phyloP scores from a whole-genome alignment of 768 basidiomycete genomes.

The Xerocomus potaroensis region DNA sequence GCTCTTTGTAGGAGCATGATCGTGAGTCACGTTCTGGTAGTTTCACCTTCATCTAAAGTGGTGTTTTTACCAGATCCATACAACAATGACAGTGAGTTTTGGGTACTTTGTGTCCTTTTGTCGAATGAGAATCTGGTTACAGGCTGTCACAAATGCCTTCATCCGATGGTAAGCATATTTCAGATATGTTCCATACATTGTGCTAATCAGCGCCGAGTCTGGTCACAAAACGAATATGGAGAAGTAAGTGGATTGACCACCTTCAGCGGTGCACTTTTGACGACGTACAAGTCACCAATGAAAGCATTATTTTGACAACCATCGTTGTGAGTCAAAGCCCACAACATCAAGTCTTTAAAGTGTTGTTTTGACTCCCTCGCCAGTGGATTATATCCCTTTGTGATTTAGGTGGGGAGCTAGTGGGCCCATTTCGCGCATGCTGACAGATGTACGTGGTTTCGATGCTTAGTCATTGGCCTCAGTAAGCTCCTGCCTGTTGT shows the following conservation, averaged over 20 bases:
- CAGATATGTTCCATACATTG: background rate
- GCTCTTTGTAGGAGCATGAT: slow-evolving; percentile 42
- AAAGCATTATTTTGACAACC: background rate
- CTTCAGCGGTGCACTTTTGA: background rate
- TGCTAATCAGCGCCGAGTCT: background rate
- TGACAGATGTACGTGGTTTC: background rate
- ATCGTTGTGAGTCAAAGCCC: background rate
- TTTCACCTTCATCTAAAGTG: background rate
- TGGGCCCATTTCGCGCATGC: background rate
- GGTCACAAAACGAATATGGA: background rate
- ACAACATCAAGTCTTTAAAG: background rate
- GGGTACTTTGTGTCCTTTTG: background rate
- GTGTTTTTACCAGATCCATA: slow-evolving; percentile 40
- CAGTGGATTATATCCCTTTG: background rate
- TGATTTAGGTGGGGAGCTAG: background rate
- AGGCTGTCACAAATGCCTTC: slow-evolving; percentile 49
- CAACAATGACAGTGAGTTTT: slow-evolving; percentile 45
- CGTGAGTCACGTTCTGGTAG: slow-evolving; percentile 31
- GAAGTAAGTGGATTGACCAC: background rate
- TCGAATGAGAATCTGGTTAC: background rate
- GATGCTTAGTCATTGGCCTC: background rate
- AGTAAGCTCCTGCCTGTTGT: background rate
- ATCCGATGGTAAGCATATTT: slow-evolving; percentile 36
- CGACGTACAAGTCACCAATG: background rate
- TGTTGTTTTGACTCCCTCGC: background rate